Percentiles rank a stretch among this genome's conserved stretches.
Conservation (phyloP, 805 yeast species). For the Yarrowia sp. region DNA sequence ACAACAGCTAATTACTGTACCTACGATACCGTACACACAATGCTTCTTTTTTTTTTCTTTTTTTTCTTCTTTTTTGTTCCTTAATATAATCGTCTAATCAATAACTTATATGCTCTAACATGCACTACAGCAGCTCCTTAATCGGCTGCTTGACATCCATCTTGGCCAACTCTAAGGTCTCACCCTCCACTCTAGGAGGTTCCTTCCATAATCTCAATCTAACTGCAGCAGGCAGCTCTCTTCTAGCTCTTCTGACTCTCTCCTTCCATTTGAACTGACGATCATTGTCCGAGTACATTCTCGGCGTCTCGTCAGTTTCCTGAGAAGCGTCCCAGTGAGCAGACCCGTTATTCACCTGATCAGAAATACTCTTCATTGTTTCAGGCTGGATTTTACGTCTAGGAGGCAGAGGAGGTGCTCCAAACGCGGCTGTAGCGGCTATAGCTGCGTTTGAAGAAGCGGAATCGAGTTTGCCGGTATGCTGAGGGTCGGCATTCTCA, state of each 20-base stretch:
- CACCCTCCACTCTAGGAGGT: constrained; percentile 44
- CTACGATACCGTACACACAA: no score
- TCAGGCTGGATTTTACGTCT: constrained; percentile 32
- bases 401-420: constrained; percentile 27
- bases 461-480: not conserved
- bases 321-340: constrained; percentile 34
- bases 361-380: constrained; percentile 35
- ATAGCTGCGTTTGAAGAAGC: constrained; percentile 35
- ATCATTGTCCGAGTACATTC: constrained; percentile 40
- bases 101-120: not conserved
- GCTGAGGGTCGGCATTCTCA: not conserved
- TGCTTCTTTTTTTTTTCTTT: no score
- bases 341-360: constrained; percentile 10
- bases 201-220: constrained; percentile 47
- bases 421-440: constrained; percentile 31
- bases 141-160: not conserved
- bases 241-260: constrained; percentile 47
- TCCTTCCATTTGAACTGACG: constrained; percentile 59
- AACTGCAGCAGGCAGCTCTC: constrained; percentile 44
- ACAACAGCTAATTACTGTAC: no score
- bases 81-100: no score
- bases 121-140: not conserved
- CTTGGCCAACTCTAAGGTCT: constrained; percentile 32
- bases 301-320: constrained; percentile 34
- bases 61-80: no score